Base-by-base conservation (phyloP, 805 yeast species). In the Debaryomyces castellii region DNA sequence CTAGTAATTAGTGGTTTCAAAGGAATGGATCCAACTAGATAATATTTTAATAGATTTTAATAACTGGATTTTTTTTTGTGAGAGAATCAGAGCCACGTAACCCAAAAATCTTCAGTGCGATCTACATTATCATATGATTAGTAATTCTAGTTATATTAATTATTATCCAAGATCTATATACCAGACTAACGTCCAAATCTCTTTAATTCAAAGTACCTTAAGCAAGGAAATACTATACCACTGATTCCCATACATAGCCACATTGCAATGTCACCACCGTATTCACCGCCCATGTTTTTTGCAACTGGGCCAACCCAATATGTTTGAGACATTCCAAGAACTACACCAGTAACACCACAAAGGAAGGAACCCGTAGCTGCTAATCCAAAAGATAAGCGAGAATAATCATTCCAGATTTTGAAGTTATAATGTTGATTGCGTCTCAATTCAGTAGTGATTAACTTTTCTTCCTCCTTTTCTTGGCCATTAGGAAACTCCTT, bases 251-350 rank as follows among this genome's bases (percentile, higher is more conserved):
- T 78, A 11, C 86, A 73, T 30, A 89, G 62, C 82, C 91, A 87
- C 79, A 85, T 82, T 20, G 94, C 97, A 34, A 89, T 61, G 61
- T 89, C 96, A 16, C 89, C 95, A 45, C 87, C 90, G 49, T 64
- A 62, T 5, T 74, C 82, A 17, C 95, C 70, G 2, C 69, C 95
- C 12, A 86, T 68, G 4, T 70, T 55, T 23, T 63, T 63, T 10
- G 96, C 95, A 9, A 89, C 53, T 0, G 89, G 89, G 0, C 96
- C 97, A 5, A 77, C 71, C 75, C 85, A 89, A 64, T 89, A 89
- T 5, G 82, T 86, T 62, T 89, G 97, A 21, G 87, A 76, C 97
- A 89, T 89, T 5, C 96, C 96, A 17, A 89, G 67, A 2, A 86
- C 89, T 0, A 89, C 95, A 39, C 96, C 96, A 0, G 80, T 86